Conservation (phyloP, 106 monocot species). For the Gastrodia elata region DNA sequence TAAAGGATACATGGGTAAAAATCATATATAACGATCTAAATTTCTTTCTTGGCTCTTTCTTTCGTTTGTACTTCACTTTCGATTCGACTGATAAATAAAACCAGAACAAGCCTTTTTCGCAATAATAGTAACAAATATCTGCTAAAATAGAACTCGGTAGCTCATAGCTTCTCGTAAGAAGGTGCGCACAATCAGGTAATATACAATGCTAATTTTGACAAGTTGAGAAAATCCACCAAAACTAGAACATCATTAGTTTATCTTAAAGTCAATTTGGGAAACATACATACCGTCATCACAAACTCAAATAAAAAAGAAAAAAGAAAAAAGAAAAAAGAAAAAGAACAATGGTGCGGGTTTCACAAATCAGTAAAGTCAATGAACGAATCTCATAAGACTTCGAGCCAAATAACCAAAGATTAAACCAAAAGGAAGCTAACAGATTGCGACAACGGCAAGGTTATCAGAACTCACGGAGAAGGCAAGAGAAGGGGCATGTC, state of each 20-base stretch:
- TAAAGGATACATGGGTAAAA: no score
- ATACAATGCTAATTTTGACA: no score
- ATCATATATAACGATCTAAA: no score
- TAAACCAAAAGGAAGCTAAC: no score
- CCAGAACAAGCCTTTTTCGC: not conserved
- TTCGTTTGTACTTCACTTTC: not conserved
- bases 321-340: no score
- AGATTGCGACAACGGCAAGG: not conserved
- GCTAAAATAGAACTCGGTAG: no score
- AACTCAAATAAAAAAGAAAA: no score
- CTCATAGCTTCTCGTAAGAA: no score
- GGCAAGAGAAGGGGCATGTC: conserved; percentile 39
- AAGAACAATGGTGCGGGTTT: not conserved
- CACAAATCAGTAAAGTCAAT: not conserved
- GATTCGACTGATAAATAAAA: not conserved
- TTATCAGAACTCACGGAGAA: conserved; percentile 38
- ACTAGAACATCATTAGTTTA: not conserved
- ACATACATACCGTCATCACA: no score
- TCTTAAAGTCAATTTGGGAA: not conserved
- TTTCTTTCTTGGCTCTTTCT: no score
- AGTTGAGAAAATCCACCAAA: no score
- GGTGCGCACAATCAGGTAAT: no score
- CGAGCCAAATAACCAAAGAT: not conserved
- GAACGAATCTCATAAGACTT: not conserved
- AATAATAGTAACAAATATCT: not conserved